A percentile compares a stretch with the other conserved stretches of the same genome.
Conservation (phyloP, 2,329 filamentous ascomycete genomes). For the Fusarium haematococcum region DNA sequence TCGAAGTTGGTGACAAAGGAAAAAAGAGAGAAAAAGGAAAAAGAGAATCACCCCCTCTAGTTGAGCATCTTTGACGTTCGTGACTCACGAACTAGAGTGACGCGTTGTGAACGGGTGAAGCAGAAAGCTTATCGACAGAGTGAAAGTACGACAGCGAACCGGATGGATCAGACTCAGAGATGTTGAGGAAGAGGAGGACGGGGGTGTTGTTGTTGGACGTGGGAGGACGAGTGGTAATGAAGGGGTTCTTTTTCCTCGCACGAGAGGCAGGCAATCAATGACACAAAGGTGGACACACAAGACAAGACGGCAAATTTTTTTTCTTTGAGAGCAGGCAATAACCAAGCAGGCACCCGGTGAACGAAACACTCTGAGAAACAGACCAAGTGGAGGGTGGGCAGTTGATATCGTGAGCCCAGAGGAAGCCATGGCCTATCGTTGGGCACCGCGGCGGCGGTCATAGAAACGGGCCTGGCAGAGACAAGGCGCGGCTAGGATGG, state of each 20-base stretch:
- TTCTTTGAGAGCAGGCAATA: constrained; percentile 12
- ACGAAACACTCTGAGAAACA: constrained; percentile 40
- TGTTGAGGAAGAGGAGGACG: neutral
- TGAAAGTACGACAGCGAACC: constrained; percentile 37
- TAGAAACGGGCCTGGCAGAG: constrained; percentile 40
- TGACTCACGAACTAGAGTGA: constrained; percentile 43
- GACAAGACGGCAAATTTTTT: constrained; percentile 20
- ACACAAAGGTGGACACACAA: constrained; percentile 30
- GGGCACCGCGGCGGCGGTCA: constrained; percentile 28
- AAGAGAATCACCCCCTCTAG: constrained; percentile 36
- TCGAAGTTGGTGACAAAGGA: constrained; percentile 32
- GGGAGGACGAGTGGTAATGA: constrained; percentile 43
- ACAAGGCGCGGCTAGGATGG: constrained; percentile 33
- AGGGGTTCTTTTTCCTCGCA: constrained; percentile 23
- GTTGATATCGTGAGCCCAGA: constrained; percentile 32
- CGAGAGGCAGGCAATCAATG: constrained; percentile 35
- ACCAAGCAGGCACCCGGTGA: constrained; percentile 32
- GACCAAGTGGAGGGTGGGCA: constrained; percentile 25
- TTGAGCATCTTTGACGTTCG: constrained; percentile 41
- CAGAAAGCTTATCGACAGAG: constrained; percentile 22
- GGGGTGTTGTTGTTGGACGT: neutral
- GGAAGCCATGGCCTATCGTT: constrained; percentile 37
- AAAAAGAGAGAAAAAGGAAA: constrained; percentile 26
- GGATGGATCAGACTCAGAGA: constrained; percentile 9
- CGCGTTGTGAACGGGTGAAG: constrained; percentile 30